These are phyloP conservation scores for Corniculantispora saksenae DNA, from an alignment of 2,329 filamentous ascomycete genomes.

Conservation along the genomic window DNA sequence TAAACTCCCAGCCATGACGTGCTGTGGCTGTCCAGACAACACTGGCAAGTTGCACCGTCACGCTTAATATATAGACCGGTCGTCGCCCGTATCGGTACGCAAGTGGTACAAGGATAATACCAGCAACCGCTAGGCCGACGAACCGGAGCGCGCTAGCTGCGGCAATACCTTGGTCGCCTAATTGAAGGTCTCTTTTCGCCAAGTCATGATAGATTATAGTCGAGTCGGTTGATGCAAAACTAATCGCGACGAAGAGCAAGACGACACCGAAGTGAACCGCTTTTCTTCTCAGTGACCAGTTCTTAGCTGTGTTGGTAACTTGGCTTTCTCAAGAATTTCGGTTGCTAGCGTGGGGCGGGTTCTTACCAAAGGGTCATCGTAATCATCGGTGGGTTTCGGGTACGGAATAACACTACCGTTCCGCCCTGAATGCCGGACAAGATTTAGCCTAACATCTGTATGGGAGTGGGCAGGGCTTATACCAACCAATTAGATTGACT, in stretches of 20 bases:
- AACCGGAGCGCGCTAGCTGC: slow-evolving; percentile 29
- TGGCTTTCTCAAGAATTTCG: not conserved
- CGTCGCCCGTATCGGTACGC: slow-evolving; percentile 38
- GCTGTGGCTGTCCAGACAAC: slow-evolving; percentile 25
- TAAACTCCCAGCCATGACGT: slow-evolving; percentile 22
- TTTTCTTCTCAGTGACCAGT: slow-evolving; percentile 20
- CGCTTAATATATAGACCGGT: slow-evolving; percentile 30
- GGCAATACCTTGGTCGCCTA: slow-evolving; percentile 26
- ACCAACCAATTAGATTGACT: not conserved
- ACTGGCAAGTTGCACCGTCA: slow-evolving; percentile 22
- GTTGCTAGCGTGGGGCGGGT: not conserved
- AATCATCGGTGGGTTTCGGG: not conserved
- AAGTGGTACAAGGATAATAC: slow-evolving; percentile 37
- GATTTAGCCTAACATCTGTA: not conserved
- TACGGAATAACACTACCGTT: not conserved
- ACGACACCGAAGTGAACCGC: slow-evolving; percentile 48
- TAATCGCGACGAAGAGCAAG: slow-evolving; percentile 57
- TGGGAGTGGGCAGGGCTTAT: too few species aligned
- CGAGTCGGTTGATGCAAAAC: not conserved
- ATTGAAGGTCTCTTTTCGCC: slow-evolving; percentile 19
- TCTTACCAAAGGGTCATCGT: not conserved
- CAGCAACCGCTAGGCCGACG: slow-evolving; percentile 35
- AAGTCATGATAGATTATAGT: slow-evolving; percentile 45
- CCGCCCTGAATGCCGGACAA: not conserved
- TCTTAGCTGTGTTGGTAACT: not conserved